A percentile compares a stretch with the other conserved stretches of the same genome.
phyloP scores from a whole-genome alignment of 257 asterid species.

The Primulina eburnea region DNA sequence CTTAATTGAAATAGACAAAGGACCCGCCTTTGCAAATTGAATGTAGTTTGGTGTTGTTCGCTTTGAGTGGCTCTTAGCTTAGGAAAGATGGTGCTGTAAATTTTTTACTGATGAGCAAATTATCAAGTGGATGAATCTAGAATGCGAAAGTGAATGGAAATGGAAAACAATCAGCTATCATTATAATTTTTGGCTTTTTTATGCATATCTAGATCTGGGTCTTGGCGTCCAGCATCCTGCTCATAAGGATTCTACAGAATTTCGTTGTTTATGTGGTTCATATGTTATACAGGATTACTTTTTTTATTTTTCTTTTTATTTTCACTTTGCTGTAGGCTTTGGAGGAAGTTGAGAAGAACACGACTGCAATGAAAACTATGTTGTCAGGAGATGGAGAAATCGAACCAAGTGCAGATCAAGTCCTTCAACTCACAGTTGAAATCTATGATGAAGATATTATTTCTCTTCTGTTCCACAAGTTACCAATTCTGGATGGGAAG shows the following conservation, averaged over 20 bases:
- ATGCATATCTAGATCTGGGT: background rate
- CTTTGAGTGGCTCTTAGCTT: conserved; percentile 13
- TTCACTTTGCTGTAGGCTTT: conserved; percentile 52
- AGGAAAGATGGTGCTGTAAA: conserved; percentile 12
- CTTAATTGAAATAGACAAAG: conserved; percentile 1
- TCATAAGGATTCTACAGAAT: conserved; percentile 11
- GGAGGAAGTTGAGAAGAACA: conserved; percentile 98
- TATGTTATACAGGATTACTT: conserved; percentile 19
- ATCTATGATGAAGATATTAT: conserved; percentile 80
- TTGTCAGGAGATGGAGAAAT: conserved; percentile 87
- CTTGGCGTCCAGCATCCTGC: background rate
- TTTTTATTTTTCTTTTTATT: conserved; percentile 19
- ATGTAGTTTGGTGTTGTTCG: background rate
- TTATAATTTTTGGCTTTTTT: background rate
- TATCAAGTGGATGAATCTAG: background rate
- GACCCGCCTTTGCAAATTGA: conserved; percentile 7
- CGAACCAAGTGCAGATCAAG: conserved; percentile 81
- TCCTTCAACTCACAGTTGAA: conserved; percentile 72
- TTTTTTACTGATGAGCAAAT: background rate
- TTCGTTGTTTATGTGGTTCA: conserved; percentile 12
- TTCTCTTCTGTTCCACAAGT: conserved; percentile 82
- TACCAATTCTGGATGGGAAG: conserved; percentile 95
- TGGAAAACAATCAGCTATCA: background rate
- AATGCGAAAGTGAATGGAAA: background rate
- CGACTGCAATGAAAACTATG: conserved; percentile 76